Percentiles rank a stretch among this genome's conserved stretches.
phyloP scores from a whole-genome alignment of 352 stramenopile species.

The Globisporangium recalcitrans region DNA sequence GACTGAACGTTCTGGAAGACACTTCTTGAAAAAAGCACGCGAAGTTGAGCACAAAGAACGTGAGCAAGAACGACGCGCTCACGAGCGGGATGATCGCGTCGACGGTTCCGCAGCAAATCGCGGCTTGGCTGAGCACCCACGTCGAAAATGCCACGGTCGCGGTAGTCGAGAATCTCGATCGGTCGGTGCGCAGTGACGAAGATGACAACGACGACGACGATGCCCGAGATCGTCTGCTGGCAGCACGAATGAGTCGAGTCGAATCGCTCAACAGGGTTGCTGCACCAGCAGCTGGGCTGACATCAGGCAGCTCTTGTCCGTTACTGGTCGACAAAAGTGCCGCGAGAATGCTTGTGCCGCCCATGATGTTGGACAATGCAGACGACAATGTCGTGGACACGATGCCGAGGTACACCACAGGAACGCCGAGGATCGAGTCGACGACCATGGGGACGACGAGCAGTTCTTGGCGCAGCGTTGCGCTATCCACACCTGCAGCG shows the following conservation, averaged over 20 bases:
- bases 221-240: neutral
- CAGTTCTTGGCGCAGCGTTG: conserved; percentile 23
- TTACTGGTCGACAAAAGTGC: conserved; percentile 3
- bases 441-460: conserved; percentile 41
- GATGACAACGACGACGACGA: neutral
- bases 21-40: conserved; percentile 52
- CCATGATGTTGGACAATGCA: conserved; percentile 43
- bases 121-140: conserved; percentile 30
- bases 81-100: conserved; percentile 37
- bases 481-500: conserved; percentile 25
- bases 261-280: neutral
- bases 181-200: neutral
- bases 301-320: neutral
- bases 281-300: neutral
- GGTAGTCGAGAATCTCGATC: neutral
- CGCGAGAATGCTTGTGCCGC: conserved; percentile 19
- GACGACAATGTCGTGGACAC: conserved; percentile 38
- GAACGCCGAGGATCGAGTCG: conserved; percentile 38
- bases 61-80: conserved; percentile 38
- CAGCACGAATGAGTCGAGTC: neutral
- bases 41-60: conserved; percentile 48
- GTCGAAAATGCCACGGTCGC: conserved; percentile 7
- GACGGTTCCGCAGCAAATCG: conserved; percentile 35
- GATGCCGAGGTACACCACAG: conserved; percentile 39
- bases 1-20: conserved; percentile 29